These are phyloP conservation scores for Talaromyces sp. DNA, from an alignment of 2,329 filamentous ascomycete genomes.

Conservation along the genomic window DNA sequence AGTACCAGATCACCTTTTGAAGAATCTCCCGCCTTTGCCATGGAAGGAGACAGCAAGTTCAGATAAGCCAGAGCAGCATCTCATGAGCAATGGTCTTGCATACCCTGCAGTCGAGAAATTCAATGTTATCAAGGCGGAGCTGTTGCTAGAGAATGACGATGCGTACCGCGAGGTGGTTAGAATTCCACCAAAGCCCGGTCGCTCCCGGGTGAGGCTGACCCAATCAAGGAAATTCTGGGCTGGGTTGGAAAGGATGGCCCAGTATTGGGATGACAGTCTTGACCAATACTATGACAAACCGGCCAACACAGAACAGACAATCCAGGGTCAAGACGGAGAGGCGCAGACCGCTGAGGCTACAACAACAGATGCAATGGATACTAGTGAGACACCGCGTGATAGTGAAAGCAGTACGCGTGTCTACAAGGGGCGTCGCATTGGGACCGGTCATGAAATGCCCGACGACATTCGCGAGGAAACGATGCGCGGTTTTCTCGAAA, in stretches of 20 bases:
- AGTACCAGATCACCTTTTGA: slow-evolving; percentile 28
- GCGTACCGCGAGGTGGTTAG: slow-evolving; percentile 53
- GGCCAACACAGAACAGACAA: slow-evolving; percentile 13
- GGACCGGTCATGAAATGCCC: slow-evolving; percentile 55
- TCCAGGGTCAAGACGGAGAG: neutral
- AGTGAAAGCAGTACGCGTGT: slow-evolving; percentile 17
- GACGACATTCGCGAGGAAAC: slow-evolving; percentile 53
- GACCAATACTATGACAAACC: slow-evolving; percentile 51
- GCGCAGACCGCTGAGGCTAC: neutral
- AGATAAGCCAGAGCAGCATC: slow-evolving; percentile 22
- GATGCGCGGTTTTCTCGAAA: slow-evolving; percentile 53
- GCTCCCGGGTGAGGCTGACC: slow-evolving; percentile 46
- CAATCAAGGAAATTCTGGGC: slow-evolving; percentile 59
- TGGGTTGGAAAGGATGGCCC: slow-evolving; percentile 53
- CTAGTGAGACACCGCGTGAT: slow-evolving; percentile 1
- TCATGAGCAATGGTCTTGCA: slow-evolving; percentile 46
- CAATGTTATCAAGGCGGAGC: slow-evolving; percentile 45
- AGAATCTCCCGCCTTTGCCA: slow-evolving; percentile 32
- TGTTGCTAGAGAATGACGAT: slow-evolving; percentile 52
- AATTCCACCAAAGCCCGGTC: slow-evolving; percentile 39
- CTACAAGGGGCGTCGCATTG: slow-evolving; percentile 57
- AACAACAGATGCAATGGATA: slow-evolving; percentile 2
- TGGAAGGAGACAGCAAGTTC: slow-evolving; percentile 21
- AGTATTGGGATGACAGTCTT: slow-evolving; percentile 58
- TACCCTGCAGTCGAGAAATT: slow-evolving; percentile 47